Base-by-base conservation (phyloP, 352 stramenopile species). In the Phytopythium vexans region DNA sequence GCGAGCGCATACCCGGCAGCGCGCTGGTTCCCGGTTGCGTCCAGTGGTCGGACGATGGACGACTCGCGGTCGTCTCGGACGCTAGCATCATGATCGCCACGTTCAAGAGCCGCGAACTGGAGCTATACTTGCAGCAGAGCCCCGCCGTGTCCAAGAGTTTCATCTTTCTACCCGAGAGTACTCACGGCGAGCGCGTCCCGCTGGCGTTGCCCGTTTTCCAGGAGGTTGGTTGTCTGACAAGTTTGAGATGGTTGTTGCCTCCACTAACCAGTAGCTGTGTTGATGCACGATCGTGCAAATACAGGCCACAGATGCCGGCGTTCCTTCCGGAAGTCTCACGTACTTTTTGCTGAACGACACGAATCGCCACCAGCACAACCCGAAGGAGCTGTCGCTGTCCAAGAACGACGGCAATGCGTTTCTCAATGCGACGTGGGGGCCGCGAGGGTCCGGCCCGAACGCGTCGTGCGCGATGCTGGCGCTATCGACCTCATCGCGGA, bases 141-240 rank as follows among this genome's bases (percentile, higher is more conserved):
- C 81, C 84, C 4, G 72, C 75, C 4, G 68, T 94, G 49, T 91
- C 84, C 53, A 90, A 91, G 63, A 86, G 78, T 70, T 89, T 89
- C 47, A 72, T 94, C n/a, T 87, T 90, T 41, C 57, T 85, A 49
- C 77, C 81, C 0, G 69, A 84, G 21, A 42, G 33, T 35, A 75
- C 53, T 2, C 9, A 52, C 3, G 52, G 51, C 33, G 81, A 91
- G 59, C 70, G 68, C 54, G 42, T 91, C 31, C 81, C 81, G 9
- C 52, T 89, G 36, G 52, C 47, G 15, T 70, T 82, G 32, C 78
- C 81, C 31, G 63, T 73, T 31, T 71, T 78, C 33, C 69, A 66
- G 9, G 66, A 88, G 57, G 65, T 67, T 27, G 21, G 21, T 27
- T 27, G 21, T 27, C 21, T 27, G 21, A 37, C 34, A 32, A 36